Percentiles rank a stretch among this genome's conserved stretches.
Evolutionary conservation across 2,329 filamentous ascomycete genomes (phyloP).

Genomic region (Fusarium sublunatum): DNA sequence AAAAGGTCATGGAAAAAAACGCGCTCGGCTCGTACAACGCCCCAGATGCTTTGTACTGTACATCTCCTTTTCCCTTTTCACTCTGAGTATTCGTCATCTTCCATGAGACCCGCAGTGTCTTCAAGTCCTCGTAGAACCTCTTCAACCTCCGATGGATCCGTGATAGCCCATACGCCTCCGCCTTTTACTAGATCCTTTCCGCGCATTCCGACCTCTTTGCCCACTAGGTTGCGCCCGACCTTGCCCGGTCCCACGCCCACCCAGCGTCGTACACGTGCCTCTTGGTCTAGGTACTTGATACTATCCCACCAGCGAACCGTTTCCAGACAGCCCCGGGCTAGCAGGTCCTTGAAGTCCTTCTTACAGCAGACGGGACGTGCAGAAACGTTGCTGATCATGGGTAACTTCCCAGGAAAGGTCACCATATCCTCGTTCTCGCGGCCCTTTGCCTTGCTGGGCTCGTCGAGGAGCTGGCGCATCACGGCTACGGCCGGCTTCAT

Average conservation of each 20-base stretch:
- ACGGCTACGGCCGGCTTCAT: constrained; percentile 86
- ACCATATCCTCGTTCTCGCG: constrained; percentile 72
- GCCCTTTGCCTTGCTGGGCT: constrained; percentile 65
- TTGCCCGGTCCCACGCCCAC: constrained; percentile 94
- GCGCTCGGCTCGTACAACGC: constrained; percentile 13
- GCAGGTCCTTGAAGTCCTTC: constrained; percentile 79
- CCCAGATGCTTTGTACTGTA: constrained; percentile 1
- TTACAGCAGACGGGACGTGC: constrained; percentile 80
- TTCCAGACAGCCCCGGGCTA: constrained; percentile 86
- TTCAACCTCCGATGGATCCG: constrained; percentile 80
- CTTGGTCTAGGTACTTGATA: constrained; percentile 87
- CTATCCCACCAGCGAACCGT: constrained; percentile 96
- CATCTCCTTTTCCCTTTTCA: constrained; percentile 18
- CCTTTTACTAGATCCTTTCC: constrained; percentile 83
- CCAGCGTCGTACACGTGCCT: constrained; percentile 84
- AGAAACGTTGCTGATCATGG: constrained; percentile 88
- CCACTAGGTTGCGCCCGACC: constrained; percentile 91
- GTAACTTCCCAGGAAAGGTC: constrained; percentile 78
- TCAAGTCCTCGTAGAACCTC: constrained; percentile 73
- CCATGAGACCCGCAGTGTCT: constrained; percentile 67
- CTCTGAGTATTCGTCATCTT: constrained; percentile 58
- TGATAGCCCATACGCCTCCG: constrained; percentile 93
- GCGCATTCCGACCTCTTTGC: constrained; percentile 92
- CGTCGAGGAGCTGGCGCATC: constrained; percentile 75
- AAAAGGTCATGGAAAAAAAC: constrained; percentile 7